phyloP scores from a whole-genome alignment of 2,329 filamentous ascomycete species.

The Nannizziopsis barbatae region DNA sequence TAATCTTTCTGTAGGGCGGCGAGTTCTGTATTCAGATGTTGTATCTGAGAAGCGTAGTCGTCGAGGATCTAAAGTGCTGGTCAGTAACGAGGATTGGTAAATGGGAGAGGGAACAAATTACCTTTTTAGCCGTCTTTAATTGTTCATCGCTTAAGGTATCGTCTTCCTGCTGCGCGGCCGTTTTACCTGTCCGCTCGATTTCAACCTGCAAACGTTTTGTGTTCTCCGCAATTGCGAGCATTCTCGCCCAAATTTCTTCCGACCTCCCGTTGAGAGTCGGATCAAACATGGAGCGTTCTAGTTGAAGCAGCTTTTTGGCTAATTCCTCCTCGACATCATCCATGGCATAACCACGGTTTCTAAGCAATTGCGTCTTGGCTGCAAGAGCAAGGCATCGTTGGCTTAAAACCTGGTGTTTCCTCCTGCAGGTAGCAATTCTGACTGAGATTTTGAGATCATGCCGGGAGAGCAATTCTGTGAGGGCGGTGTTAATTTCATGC shows the following conservation, averaged over 20 bases:
- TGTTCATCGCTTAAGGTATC: conserved; percentile 46
- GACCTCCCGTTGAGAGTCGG: conserved; percentile 49
- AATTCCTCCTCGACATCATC: conserved; percentile 53
- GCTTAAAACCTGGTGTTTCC: conserved; percentile 49
- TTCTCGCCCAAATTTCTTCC: conserved; percentile 57
- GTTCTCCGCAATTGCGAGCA: conserved; percentile 51
- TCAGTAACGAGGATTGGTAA: conserved; percentile 19
- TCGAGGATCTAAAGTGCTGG: conserved; percentile 35
- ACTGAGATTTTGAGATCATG: conserved; percentile 51
- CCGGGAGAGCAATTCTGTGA: conserved; percentile 48
- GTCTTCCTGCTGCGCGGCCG: conserved; percentile 30
- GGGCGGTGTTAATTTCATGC: conserved; percentile 54
- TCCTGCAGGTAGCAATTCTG: conserved; percentile 47
- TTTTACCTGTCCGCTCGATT: conserved; percentile 44
- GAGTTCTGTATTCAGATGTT: conserved; percentile 52
- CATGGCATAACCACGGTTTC: conserved; percentile 55
- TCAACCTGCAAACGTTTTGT: conserved; percentile 49
- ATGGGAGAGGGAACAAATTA: conserved; percentile 24
- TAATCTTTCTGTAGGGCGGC: conserved; percentile 49
- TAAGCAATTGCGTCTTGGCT: conserved; percentile 52
- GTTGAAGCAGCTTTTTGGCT: conserved; percentile 48
- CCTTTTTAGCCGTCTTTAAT: conserved; percentile 51
- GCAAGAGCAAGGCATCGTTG: conserved; percentile 51
- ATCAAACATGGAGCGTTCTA: conserved; percentile 50
- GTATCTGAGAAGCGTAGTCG: conserved; percentile 41